Evolutionary conservation across 2,329 filamentous ascomycete species (phyloP), one percentile per base, ranked within the genome.

Genomic region (Phyllosticta capitalensis): DNA sequence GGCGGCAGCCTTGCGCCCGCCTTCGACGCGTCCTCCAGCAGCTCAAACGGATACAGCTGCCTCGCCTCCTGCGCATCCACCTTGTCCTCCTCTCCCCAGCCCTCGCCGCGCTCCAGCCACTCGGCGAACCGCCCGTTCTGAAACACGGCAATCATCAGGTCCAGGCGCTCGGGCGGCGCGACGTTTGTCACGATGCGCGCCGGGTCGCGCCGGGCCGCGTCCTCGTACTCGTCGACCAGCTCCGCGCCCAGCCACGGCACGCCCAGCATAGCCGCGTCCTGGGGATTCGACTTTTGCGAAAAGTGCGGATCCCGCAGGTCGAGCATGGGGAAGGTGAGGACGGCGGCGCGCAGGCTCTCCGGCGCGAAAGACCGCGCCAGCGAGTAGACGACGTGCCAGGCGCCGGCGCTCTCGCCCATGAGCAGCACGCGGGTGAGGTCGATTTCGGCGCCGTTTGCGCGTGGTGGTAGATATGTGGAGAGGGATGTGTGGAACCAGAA

Each of bases 401-500:
- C 73, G 28, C 74, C 74, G 17, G 74, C 74, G 2, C 67, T 70
- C 19, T 76, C 73, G 6, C 74, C 74, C 0, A 65, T 64, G 0
- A 70, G 69, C 0, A 75, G 61, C 1, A 74, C 22, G 1, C 61
- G 63, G 5, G 61, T 61, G 2, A 69, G 64, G 55, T 75, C 70
- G 0, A 67, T 61, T 0, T 64, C 57, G 12, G 65, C 54, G 19
- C 60, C 58, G 22, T 19, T 33, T 69, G 63, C 52, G 22, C 52
- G 33, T 2, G 38, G 1, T 60, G 56, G 20, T 59, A 64, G 9
- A 30, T 24, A 21, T 61, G 52, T 12, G 0, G 59, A 53, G 1
- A 68, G 65, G n/a, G 61, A 61, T 9, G 55, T 63, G 49, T 65
- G 61, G 49, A 79, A 63, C 79, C 79, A 82, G 5, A 61, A 62